Evolutionary conservation across 2,329 filamentous ascomycete species (phyloP).

Genomic region (Xylaria sp.): DNA sequence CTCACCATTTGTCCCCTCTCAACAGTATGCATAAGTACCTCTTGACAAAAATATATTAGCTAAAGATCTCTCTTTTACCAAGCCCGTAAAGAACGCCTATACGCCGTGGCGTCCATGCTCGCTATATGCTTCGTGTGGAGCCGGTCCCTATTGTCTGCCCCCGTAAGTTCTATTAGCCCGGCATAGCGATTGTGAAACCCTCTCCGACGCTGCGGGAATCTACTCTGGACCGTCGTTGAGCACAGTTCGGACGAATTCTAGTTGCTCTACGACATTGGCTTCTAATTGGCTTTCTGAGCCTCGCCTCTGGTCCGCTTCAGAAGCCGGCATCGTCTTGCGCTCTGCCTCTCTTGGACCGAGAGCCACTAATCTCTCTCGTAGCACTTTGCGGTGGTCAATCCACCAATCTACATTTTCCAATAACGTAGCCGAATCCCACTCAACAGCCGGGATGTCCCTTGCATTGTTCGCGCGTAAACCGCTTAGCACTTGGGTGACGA

Average conservation of each 20-base stretch:
- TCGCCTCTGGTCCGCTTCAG: slow-evolving; percentile 43
- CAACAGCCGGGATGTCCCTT: slow-evolving; percentile 74
- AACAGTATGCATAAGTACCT: neutral
- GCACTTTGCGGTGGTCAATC: slow-evolving; percentile 69
- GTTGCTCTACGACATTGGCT: slow-evolving; percentile 73
- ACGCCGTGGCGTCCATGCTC: slow-evolving; percentile 23
- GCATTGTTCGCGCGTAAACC: slow-evolving; percentile 68
- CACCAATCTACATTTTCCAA: slow-evolving; percentile 86
- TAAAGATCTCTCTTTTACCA: neutral
- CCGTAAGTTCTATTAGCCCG: neutral
- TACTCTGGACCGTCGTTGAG: slow-evolving; percentile 58
- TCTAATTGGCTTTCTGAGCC: slow-evolving; percentile 71
- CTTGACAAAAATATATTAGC: slow-evolving; percentile 7
- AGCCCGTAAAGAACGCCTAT: slow-evolving; percentile 21
- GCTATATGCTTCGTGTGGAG: neutral
- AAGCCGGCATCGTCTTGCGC: slow-evolving; percentile 53
- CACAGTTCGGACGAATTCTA: slow-evolving; percentile 65
- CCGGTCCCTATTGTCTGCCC: neutral
- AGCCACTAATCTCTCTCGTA: slow-evolving; percentile 76
- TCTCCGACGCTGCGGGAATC: neutral
- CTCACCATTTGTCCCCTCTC: neutral
- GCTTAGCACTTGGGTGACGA: slow-evolving; percentile 75
- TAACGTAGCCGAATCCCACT: slow-evolving; percentile 75
- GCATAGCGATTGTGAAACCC: neutral
- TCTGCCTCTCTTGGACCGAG: slow-evolving; percentile 74